Evolutionary conservation across 768 basidiomycete species (phyloP).

Genomic region (Coprinellus micaceus): DNA sequence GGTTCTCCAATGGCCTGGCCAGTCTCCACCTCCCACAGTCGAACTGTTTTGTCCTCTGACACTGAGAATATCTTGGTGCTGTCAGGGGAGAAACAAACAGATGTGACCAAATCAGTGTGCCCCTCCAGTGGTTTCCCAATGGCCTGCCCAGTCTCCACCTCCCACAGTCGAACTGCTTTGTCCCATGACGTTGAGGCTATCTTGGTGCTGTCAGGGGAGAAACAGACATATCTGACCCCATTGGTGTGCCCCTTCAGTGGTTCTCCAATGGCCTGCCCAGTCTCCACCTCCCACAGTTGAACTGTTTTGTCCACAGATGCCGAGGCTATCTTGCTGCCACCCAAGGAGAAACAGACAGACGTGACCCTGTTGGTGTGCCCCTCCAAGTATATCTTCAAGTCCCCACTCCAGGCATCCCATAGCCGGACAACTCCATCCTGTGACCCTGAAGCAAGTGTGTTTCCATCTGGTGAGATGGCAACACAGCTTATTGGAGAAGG

Average conservation of each 20-base stretch:
- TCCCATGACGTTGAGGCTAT: too few relatives aligned
- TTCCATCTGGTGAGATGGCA: conserved; percentile 25
- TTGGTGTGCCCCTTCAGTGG: conserved; percentile 12
- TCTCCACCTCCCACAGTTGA: too few relatives aligned
- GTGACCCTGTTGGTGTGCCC: conserved; percentile 68
- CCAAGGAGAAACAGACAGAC: conserved; percentile 86
- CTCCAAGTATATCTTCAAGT: not conserved
- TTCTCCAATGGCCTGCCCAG: too few relatives aligned
- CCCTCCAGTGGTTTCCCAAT: too few relatives aligned
- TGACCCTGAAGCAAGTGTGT: conserved; percentile 15
- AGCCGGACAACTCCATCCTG: not conserved
- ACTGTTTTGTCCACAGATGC: conserved; percentile 53
- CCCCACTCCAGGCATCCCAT: not conserved
- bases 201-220: too few relatives aligned
- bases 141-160: too few relatives aligned
- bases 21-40: conserved; percentile 16
- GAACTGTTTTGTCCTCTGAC: conserved; percentile 13
- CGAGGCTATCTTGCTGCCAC: conserved; percentile 84
- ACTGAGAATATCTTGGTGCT: conserved; percentile 17
- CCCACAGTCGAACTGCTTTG: too few relatives aligned
- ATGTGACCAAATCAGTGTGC: too few relatives aligned
- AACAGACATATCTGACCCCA: conserved; percentile 13
- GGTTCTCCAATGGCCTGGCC: conserved; percentile 57
- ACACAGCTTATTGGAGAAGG: conserved; percentile 7
- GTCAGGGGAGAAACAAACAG: conserved; percentile 20